Conservation (phyloP, 495 filamentous ascomycete species). For the Hypoxylon lienhwacheense region DNA sequence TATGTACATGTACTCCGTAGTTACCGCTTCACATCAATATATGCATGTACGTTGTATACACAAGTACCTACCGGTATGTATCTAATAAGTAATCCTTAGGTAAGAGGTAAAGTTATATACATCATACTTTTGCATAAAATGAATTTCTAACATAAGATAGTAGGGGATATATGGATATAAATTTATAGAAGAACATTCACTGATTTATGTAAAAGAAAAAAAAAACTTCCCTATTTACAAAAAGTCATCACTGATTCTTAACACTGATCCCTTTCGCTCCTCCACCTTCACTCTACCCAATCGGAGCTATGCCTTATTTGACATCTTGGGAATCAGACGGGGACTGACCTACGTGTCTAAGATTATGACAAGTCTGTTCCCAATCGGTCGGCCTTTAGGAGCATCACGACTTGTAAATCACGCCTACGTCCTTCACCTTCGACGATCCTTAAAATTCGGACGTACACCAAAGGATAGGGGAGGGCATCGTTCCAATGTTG, state of each 20-base stretch:
- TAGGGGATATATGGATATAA: no score
- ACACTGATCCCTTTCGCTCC: not conserved
- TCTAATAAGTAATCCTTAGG: no score
- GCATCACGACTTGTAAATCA: not conserved
- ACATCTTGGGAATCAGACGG: conserved; percentile 6
- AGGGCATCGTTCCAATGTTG: not conserved
- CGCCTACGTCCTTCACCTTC: not conserved
- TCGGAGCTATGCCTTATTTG: conserved; percentile 24
- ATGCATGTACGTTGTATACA: no score
- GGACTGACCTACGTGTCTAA: conserved; percentile 17
- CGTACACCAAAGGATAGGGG: not conserved
- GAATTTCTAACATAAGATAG: no score
- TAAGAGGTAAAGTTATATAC: no score
- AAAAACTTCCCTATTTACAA: no score
- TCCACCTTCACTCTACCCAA: not conserved
- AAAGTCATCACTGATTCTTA: not conserved
- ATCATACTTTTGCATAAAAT: no score
- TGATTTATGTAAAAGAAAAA: not conserved
- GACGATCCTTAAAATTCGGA: conserved; percentile 7
- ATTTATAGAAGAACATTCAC: not conserved
- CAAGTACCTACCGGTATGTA: no score
- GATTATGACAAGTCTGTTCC: conserved; percentile 21
- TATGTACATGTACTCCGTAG: no score
- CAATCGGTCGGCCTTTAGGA: conserved; percentile 17
- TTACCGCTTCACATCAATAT: no score